Evolutionary conservation across 805 yeast genomes (phyloP).

Genomic region (Sungouiozyma ichnusensis): DNA sequence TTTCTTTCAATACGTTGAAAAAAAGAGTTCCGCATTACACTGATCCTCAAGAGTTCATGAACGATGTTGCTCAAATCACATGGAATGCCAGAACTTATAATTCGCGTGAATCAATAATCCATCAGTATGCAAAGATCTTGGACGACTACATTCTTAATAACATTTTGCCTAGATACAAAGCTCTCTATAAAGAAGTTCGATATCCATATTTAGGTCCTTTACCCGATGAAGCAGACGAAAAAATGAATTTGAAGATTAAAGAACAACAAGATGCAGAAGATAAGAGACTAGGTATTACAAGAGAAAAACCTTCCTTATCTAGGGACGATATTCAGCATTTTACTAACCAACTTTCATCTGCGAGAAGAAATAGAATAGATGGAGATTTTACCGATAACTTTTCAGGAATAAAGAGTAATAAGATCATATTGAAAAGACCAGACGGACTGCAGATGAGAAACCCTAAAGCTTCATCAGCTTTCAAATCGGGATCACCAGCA

Average conservation of each 20-base stretch:
- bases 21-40: constrained; percentile 49
- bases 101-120: constrained; percentile 54
- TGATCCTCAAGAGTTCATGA: constrained; percentile 58
- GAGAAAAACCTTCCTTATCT: not conserved
- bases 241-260: constrained; percentile 4
- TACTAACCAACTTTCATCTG: not conserved
- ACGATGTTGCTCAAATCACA: constrained; percentile 71
- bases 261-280: constrained; percentile 5
- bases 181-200: constrained; percentile 26
- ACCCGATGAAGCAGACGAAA: constrained; percentile 35
- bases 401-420: not conserved
- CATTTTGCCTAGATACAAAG: constrained; percentile 28
- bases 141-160: constrained; percentile 32
- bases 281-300: constrained; percentile 3
- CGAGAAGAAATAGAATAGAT: not conserved
- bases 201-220: constrained; percentile 55
- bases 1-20: constrained; percentile 65
- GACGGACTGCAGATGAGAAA: not conserved
- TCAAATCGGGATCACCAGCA: not conserved
- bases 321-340: not conserved
- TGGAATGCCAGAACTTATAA: constrained; percentile 88
- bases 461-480: not conserved
- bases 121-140: constrained; percentile 50
- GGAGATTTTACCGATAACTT: not conserved
- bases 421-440: not conserved